These are phyloP conservation scores for Trichosporon asahii DNA, from an alignment of 1,284 basidiomycete species.

Conservation along the genomic window DNA sequence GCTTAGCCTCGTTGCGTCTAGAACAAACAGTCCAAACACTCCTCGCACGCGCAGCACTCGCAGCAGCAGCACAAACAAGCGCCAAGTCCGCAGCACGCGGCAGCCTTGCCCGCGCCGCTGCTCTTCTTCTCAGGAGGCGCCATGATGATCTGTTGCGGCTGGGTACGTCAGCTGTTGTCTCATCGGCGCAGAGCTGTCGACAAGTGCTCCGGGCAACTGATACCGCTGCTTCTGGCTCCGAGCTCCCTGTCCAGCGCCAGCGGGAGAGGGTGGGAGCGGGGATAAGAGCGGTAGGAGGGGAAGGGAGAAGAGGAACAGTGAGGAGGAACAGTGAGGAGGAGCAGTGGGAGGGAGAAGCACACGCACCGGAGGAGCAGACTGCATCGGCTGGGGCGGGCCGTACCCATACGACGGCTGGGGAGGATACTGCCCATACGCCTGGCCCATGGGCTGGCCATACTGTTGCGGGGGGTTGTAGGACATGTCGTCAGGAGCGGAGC, in stretches of 20 bases:
- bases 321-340: background rate
- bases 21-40: background rate
- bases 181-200: too few relatives aligned
- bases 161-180: background rate
- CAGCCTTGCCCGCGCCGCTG: constrained; percentile 9
- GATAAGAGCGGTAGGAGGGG: too few relatives aligned
- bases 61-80: constrained; percentile 12
- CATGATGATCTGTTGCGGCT: constrained; percentile 12
- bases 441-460: background rate
- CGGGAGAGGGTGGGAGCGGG: too few relatives aligned
- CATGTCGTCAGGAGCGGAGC: background rate
- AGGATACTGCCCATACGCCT: background rate
- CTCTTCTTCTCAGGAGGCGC: constrained; percentile 6
- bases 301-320: too few relatives aligned
- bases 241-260: too few relatives aligned
- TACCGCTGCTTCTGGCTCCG: too few relatives aligned
- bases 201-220: too few relatives aligned
- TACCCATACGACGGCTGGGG: background rate
- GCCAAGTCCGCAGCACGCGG: constrained; percentile 12
- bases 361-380: background rate
- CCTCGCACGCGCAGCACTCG: background rate
- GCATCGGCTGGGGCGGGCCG: background rate
- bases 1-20: background rate
- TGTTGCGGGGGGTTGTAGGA: background rate
- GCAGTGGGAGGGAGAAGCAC: background rate